These are phyloP conservation scores for Apiotrichum veenhuisii DNA, from an alignment of 1,284 basidiomycete genomes.

Conservation along the genomic window DNA sequence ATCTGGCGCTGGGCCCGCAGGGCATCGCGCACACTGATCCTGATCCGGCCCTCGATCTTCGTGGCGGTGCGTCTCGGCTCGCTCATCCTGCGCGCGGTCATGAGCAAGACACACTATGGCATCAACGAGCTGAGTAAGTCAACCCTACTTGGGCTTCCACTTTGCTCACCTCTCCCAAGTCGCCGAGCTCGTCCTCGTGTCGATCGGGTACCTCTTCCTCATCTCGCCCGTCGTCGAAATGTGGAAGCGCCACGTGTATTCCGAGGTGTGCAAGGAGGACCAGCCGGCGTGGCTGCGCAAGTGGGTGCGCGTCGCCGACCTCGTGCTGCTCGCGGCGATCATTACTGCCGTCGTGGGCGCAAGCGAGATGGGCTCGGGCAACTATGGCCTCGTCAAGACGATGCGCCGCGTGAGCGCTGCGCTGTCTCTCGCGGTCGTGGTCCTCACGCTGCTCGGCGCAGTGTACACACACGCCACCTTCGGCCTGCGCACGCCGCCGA, in stretches of 20 bases:
- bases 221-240: conserved; percentile 29
- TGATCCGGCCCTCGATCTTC: conserved; percentile 34
- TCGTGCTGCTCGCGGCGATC: conserved; percentile 24
- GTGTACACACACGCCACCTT: conserved; percentile 16
- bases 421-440: conserved; percentile 24
- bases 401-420: conserved; percentile 23
- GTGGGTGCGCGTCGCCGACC: background rate
- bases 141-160: background rate
- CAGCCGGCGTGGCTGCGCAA: conserved; percentile 8
- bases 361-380: background rate
- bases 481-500: conserved; percentile 1
- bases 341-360: conserved; percentile 8
- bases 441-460: conserved; percentile 14
- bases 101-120: conserved; percentile 27
- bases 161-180: too few relatives aligned
- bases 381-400: conserved; percentile 12
- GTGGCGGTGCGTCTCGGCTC: conserved; percentile 22
- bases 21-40: conserved; percentile 18
- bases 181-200: conserved; percentile 34
- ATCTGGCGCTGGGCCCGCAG: conserved; percentile 20
- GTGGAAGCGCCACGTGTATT: conserved; percentile 26
- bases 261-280: conserved; percentile 1
- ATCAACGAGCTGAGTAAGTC: conserved; percentile 22
- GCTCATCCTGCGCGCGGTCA: conserved; percentile 27
- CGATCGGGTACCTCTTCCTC: conserved; percentile 32